Evolutionary conservation across 164 flowering plant species (phyloP).

Genomic region (Cinnamomum micranthum): DNA sequence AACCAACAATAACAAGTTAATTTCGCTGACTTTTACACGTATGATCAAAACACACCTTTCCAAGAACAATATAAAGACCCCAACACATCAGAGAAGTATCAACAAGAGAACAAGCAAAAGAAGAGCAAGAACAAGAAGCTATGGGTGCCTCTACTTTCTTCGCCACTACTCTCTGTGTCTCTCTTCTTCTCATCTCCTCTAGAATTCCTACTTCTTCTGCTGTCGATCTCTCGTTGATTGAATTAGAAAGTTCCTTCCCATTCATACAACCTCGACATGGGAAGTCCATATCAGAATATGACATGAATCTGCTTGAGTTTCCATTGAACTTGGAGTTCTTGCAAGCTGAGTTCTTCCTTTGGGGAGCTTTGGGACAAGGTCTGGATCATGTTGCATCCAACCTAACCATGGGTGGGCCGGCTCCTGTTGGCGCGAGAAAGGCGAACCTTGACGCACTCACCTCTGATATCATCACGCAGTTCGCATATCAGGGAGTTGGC

Average conservation of each 20-base stretch:
- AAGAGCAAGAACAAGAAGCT: background rate
- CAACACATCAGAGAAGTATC: background rate
- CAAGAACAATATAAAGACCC: background rate
- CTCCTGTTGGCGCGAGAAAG: conserved; percentile 48
- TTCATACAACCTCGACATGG: background rate
- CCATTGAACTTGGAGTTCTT: conserved; percentile 70
- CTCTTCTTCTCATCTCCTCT: background rate
- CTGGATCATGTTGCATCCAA: conserved; percentile 49
- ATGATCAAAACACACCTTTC: no score
- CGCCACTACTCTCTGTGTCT: background rate
- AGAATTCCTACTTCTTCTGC: background rate
- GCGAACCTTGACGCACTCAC: conserved; percentile 49
- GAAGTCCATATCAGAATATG: conserved; percentile 18
- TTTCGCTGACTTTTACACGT: no score
- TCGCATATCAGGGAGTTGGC: conserved; percentile 76
- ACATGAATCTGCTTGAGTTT: conserved; percentile 51
- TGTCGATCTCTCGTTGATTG: background rate
- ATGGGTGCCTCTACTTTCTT: background rate
- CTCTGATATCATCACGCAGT: conserved; percentile 47
- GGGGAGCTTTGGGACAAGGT: conserved; percentile 60
- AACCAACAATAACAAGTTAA: no score
- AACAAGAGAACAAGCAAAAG: background rate
- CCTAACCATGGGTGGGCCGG: conserved; percentile 49
- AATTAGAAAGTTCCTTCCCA: no score
- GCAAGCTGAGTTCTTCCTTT: conserved; percentile 78